Percentiles rank a stretch among this genome's conserved stretches.
Evolutionary conservation across 1,139 yeast species (phyloP).

Genomic region (Geotrichum aggregatum): DNA sequence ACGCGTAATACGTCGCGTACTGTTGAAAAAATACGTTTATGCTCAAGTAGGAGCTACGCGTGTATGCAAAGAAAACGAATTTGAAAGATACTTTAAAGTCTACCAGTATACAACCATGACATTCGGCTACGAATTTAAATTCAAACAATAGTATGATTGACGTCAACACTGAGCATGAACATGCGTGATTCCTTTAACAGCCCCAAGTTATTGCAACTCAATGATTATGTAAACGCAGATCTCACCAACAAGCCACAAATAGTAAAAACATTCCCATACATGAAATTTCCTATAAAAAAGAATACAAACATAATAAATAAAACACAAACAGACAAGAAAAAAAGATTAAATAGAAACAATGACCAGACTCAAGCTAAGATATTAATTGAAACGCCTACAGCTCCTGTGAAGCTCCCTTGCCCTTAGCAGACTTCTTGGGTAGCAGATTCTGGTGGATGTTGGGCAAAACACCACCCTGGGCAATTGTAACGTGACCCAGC

Average conservation of each 20-base stretch:
- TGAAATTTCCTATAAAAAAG: conserved; percentile 1
- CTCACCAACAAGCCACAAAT: too few relatives aligned
- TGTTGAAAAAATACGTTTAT: not conserved
- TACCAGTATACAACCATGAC: too few relatives aligned
- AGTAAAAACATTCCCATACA: conserved; percentile 9
- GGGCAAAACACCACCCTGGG: conserved; percentile 98
- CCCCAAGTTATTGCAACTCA: too few relatives aligned
- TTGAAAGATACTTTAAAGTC: too few relatives aligned
- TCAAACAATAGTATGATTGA: too few relatives aligned
- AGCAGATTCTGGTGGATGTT: conserved; percentile 85
- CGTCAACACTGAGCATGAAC: too few relatives aligned
- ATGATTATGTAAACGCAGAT: too few relatives aligned
- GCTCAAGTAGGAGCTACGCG: not conserved
- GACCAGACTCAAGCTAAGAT: not conserved
- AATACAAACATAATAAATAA: conserved; percentile 6
- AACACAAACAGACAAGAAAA: conserved; percentile 4
- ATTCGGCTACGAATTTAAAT: too few relatives aligned
- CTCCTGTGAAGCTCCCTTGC: conserved; percentile 22
- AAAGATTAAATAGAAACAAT: not conserved
- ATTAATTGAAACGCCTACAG: conserved; percentile 9
- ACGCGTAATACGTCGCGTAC: too few relatives aligned
- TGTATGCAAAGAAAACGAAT: too few relatives aligned
- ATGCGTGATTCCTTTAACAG: too few relatives aligned
- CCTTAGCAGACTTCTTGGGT: conserved; percentile 23
- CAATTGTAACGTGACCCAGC: conserved; percentile 89